Evolutionary conservation across 2,329 filamentous ascomycete genomes (phyloP).

Genomic region (Cyanodermella asteris): DNA sequence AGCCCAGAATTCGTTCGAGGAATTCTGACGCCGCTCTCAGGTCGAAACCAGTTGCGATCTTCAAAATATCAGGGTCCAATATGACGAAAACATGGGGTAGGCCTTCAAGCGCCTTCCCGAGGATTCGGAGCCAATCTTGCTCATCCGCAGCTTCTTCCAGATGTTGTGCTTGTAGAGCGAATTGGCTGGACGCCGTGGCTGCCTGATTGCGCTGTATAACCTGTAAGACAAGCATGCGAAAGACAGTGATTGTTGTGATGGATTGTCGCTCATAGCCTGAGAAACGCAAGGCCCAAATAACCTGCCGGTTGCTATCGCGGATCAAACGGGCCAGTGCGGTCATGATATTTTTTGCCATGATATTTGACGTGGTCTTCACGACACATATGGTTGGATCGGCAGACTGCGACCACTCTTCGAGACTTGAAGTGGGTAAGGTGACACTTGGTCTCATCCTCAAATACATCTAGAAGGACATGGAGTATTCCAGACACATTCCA

Average conservation of each 20-base stretch:
- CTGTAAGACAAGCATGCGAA: slow-evolving; percentile 6
- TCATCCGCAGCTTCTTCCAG: slow-evolving; percentile 4
- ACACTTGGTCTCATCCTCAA: too few species aligned
- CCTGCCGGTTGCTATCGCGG: slow-evolving; percentile 2
- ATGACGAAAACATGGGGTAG: slow-evolving; percentile 2
- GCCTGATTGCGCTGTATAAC: slow-evolving; percentile 4
- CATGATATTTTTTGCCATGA: slow-evolving; percentile 5
- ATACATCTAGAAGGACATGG: too few species aligned
- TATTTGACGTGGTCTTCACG: too few species aligned
- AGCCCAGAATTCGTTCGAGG: background rate
- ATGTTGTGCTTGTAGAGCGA: slow-evolving; percentile 3
- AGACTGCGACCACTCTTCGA: too few species aligned
- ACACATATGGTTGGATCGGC: too few species aligned
- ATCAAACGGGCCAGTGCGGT: slow-evolving; percentile 5
- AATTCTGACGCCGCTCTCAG: background rate
- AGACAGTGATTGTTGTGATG: slow-evolving; percentile 2
- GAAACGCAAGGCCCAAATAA: slow-evolving; percentile 6
- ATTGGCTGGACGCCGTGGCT: slow-evolving; percentile 1
- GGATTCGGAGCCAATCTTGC: slow-evolving; percentile 4
- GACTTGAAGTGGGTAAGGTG: too few species aligned
- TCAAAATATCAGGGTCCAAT: slow-evolving; percentile 2
- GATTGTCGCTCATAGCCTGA: slow-evolving; percentile 4
- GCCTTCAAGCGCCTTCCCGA: slow-evolving; percentile 1
- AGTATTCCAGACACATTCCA: too few species aligned
- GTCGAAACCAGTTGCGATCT: slow-evolving; percentile 1